phyloP scores from a whole-genome alignment of 495 filamentous ascomycete genomes.

The Penicillium cinerascens region DNA sequence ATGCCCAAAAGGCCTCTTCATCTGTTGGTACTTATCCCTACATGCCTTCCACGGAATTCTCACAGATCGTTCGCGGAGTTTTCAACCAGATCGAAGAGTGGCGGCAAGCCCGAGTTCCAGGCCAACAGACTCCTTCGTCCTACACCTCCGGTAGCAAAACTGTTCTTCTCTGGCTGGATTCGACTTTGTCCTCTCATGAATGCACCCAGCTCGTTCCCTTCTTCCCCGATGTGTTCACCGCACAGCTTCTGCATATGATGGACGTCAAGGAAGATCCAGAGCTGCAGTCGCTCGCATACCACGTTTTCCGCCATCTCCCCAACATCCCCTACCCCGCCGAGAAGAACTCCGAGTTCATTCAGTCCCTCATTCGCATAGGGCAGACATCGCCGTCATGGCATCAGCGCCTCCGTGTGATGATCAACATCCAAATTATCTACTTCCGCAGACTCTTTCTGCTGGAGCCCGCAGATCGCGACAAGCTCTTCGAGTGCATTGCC shows the following conservation, averaged over 20 bases:
- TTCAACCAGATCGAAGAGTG: slow-evolving; percentile 82
- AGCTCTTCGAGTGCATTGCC: slow-evolving; percentile 83
- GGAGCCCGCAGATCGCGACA: slow-evolving; percentile 66
- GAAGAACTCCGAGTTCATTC: slow-evolving; percentile 79
- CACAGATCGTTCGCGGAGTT: slow-evolving; percentile 65
- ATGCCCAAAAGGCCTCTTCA: slow-evolving; percentile 71
- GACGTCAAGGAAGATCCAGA: slow-evolving; percentile 98
- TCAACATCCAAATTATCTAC: slow-evolving; percentile 99
- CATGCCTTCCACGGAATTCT: slow-evolving; percentile 68
- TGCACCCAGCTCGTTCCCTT: slow-evolving; percentile 88
- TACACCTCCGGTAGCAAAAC: slow-evolving; percentile 98
- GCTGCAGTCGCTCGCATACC: slow-evolving; percentile 89
- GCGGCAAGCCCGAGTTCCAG: slow-evolving; percentile 78
- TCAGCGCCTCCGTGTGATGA: slow-evolving; percentile 90
- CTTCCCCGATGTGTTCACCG: slow-evolving; percentile 85
- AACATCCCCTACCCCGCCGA: slow-evolving; percentile 91
- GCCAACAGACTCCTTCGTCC: slow-evolving; percentile 86
- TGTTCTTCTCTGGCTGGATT: slow-evolving; percentile 91
- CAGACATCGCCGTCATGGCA: slow-evolving; percentile 89
- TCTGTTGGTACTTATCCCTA: slow-evolving; percentile 87
- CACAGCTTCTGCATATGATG: slow-evolving; percentile 98
- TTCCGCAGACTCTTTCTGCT: slow-evolving; percentile 97
- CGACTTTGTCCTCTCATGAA: slow-evolving; percentile 83
- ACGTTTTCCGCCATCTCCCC: slow-evolving; percentile 93
- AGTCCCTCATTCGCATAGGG: slow-evolving; percentile 82